A percentile compares a stretch with the other conserved stretches of the same genome.
Evolutionary conservation across 768 basidiomycete species (phyloP).

Genomic region (Tulasnella calospora): DNA sequence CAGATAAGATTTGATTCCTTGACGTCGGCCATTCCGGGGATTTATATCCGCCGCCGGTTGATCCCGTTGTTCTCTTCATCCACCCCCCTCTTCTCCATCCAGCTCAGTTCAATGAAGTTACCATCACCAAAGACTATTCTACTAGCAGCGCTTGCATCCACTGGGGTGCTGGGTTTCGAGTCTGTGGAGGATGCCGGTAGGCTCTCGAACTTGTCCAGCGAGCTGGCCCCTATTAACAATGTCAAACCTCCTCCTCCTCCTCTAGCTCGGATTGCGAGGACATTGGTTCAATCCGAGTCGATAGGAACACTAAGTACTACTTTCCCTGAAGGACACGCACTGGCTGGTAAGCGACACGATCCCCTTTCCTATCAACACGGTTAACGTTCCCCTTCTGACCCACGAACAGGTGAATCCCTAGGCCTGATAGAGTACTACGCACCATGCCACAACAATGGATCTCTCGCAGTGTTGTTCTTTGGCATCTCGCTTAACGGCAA

Average conservation of each 20-base stretch:
- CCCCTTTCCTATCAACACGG: neutral
- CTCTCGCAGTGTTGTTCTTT: slow-evolving; percentile 49
- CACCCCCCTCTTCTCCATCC: neutral
- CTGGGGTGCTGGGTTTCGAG: slow-evolving; percentile 32
- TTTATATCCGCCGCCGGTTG: neutral
- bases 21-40: neutral
- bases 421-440: slow-evolving; percentile 54
- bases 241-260: neutral
- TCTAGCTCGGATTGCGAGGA: slow-evolving; percentile 45
- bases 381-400: neutral
- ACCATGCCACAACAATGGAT: slow-evolving; percentile 46
- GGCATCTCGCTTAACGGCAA: slow-evolving; percentile 52
- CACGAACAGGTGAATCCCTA: slow-evolving; percentile 44
- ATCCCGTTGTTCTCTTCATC: neutral
- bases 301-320: slow-evolving; percentile 51
- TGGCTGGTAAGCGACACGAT: slow-evolving; percentile 37
- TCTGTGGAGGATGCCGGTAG: slow-evolving; percentile 50
- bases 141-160: neutral
- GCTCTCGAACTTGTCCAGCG: slow-evolving; percentile 13
- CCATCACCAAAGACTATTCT: neutral
- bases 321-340: slow-evolving; percentile 43
- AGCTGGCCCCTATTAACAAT: neutral
- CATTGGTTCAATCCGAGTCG: slow-evolving; percentile 40
- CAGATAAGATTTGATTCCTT: neutral
- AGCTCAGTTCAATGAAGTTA: neutral